phyloP scores from a whole-genome alignment of 805 yeast species.

The Diddensiella santjacobensis region DNA sequence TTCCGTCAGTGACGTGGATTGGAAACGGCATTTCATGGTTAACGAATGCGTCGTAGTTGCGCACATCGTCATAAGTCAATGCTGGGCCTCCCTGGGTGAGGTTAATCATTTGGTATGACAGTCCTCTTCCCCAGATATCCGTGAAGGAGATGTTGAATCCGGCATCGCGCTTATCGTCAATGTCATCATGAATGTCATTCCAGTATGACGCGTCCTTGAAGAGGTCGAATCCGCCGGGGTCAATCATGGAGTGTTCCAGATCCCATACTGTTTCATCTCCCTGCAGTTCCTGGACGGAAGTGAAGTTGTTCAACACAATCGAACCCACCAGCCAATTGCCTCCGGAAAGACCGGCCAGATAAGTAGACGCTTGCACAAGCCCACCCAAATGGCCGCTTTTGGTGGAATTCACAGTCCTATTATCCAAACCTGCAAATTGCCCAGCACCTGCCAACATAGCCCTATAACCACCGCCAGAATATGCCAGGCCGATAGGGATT shows the following conservation, averaged over 20 bases:
- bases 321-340: slow-evolving; percentile 81
- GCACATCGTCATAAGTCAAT: slow-evolving; percentile 52
- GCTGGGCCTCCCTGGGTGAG: slow-evolving; percentile 61
- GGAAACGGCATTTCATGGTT: slow-evolving; percentile 70
- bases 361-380: slow-evolving; percentile 62
- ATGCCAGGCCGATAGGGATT: slow-evolving; percentile 43
- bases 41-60: slow-evolving; percentile 57
- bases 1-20: slow-evolving; percentile 50
- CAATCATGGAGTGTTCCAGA: slow-evolving; percentile 53
- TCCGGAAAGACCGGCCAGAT: slow-evolving; percentile 76
- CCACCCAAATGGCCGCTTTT: slow-evolving; percentile 62
- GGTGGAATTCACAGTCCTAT: slow-evolving; percentile 54
- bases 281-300: slow-evolving; percentile 59
- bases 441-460: slow-evolving; percentile 89
- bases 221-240: slow-evolving; percentile 60
- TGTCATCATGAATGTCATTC: slow-evolving; percentile 42
- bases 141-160: slow-evolving; percentile 68
- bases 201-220: slow-evolving; percentile 51
- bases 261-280: slow-evolving; percentile 59
- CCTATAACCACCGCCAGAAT: slow-evolving; percentile 87
- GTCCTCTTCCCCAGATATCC: slow-evolving; percentile 78
- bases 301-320: slow-evolving; percentile 65
- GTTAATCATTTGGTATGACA: slow-evolving; percentile 69
- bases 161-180: slow-evolving; percentile 53
- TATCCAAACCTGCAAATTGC: slow-evolving; percentile 71